phyloP scores from a whole-genome alignment of 352 stramenopile genomes.

The Phytophthora colocasiae region DNA sequence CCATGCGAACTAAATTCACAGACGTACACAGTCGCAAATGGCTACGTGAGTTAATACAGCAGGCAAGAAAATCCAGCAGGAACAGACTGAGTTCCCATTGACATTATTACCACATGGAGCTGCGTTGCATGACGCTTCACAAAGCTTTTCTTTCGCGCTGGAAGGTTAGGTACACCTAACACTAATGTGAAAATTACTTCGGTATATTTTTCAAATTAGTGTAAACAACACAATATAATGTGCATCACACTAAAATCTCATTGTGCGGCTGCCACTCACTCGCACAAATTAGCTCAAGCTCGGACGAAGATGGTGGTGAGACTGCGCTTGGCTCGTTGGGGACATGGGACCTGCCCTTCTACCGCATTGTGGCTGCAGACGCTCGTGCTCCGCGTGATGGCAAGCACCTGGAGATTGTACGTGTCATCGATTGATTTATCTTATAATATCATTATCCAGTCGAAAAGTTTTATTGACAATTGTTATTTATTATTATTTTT shows the following conservation, averaged over 20 bases:
- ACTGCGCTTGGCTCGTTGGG: slow-evolving; percentile 86
- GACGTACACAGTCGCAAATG: slow-evolving; percentile 5
- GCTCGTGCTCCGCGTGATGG: slow-evolving; percentile 83
- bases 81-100: slow-evolving; percentile 11
- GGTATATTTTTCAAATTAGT: not conserved
- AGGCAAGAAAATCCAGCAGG: slow-evolving; percentile 31
- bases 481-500: slow-evolving; percentile 11
- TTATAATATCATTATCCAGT: not conserved
- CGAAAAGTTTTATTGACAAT: slow-evolving; percentile 11
- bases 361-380: slow-evolving; percentile 89
- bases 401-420: slow-evolving; percentile 89
- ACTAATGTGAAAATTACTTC: no score
- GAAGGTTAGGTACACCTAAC: no score
- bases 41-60: slow-evolving; percentile 15
- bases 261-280: slow-evolving; percentile 29
- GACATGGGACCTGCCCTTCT: slow-evolving; percentile 89
- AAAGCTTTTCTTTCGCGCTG: slow-evolving; percentile 8
- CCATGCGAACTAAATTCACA: slow-evolving; percentile 28
- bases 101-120: slow-evolving; percentile 20
- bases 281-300: slow-evolving; percentile 14
- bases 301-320: slow-evolving; percentile 79
- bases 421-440: slow-evolving; percentile 13
- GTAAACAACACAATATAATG: not conserved
- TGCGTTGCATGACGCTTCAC: not conserved
- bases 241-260: slow-evolving; percentile 29